These are phyloP conservation scores for Colletotrichum simmondsii DNA, from an alignment of 2,329 filamentous ascomycete species.

Conservation along the genomic window DNA sequence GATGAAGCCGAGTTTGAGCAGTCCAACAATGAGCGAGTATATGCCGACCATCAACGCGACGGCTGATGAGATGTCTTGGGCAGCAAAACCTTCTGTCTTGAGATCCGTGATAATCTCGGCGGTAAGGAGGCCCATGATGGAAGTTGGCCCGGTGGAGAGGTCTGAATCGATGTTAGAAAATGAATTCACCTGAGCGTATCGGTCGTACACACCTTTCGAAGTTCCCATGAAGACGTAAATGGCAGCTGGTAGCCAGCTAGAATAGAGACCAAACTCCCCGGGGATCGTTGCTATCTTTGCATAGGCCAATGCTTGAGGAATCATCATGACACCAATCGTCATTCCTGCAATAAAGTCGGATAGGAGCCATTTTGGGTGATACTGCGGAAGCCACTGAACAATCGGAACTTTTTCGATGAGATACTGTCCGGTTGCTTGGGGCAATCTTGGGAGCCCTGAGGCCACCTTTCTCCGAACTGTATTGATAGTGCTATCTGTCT, in stretches of 20 bases:
- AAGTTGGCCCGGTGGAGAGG: constrained; percentile 72
- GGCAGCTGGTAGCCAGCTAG: constrained; percentile 67
- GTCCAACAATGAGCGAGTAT: constrained; percentile 67
- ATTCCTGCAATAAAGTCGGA: constrained; percentile 71
- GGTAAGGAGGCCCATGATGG: constrained; percentile 71
- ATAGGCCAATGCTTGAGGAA: constrained; percentile 71
- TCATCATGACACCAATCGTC: constrained; percentile 69
- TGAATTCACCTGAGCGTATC: fast-evolving
- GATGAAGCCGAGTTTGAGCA: constrained; percentile 72
- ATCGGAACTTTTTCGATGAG: constrained; percentile 70
- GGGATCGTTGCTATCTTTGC: constrained; percentile 71
- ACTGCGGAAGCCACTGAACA: constrained; percentile 70
- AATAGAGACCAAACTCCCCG: constrained; percentile 69
- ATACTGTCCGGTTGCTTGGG: constrained; percentile 65
- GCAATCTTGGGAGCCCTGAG: constrained; percentile 51
- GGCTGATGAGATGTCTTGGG: constrained; percentile 68
- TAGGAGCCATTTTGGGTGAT: constrained; percentile 69
- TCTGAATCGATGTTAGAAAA: constrained; percentile 49
- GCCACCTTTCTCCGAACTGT: constrained; percentile 42
- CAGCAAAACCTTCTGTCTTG: constrained; percentile 58
- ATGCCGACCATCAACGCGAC: constrained; percentile 73
- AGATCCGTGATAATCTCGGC: constrained; percentile 68
- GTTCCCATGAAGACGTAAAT: constrained; percentile 71
- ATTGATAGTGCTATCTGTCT: constrained; percentile 51
- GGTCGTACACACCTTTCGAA: constrained; percentile 60